These are phyloP conservation scores for Ogataea minuta DNA, from an alignment of 805 yeast genomes.

Conservation along the genomic window DNA sequence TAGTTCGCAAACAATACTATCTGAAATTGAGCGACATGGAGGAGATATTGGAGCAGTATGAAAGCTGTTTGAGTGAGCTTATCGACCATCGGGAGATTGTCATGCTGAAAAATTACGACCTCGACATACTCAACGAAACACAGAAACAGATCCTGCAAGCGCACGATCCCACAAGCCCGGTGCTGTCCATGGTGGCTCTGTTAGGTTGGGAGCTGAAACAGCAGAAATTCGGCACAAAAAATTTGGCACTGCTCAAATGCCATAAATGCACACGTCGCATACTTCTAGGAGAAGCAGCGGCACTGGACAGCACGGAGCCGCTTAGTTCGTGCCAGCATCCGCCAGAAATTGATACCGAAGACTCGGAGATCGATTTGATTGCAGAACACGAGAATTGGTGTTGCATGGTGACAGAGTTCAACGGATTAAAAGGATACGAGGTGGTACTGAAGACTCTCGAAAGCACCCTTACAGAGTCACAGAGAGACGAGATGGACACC, in stretches of 20 bases:
- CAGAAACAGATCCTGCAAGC: conserved; percentile 15
- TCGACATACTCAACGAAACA: conserved; percentile 25
- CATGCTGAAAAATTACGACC: conserved; percentile 17
- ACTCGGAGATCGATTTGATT: conserved; percentile 28
- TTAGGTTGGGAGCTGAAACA: conserved; percentile 39
- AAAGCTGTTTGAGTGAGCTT: conserved; percentile 16
- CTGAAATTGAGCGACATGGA: conserved; percentile 28
- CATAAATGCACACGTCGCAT: conserved; percentile 37
- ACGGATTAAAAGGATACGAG: conserved; percentile 16
- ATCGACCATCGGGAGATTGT: conserved; percentile 14
- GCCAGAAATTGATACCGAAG: conserved; percentile 20
- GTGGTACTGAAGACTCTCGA: conserved; percentile 16
- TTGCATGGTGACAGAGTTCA: conserved; percentile 24
- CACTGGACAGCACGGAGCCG: conserved; percentile 7
- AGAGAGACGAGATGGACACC: conserved; percentile 5
- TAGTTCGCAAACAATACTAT: conserved; percentile 27
- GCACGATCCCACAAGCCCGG: conserved; percentile 12
- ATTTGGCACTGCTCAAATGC: conserved; percentile 32
- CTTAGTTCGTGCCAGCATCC: conserved; percentile 30
- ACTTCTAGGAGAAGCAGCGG: conserved; percentile 22
- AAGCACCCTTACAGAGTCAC: neutral
- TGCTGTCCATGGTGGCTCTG: conserved; percentile 24
- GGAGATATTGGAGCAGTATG: conserved; percentile 21
- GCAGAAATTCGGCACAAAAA: conserved; percentile 27
- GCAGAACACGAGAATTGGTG: conserved; percentile 41